Base-by-base conservation (phyloP, 495 filamentous ascomycete species). In the Neurospora africana region DNA sequence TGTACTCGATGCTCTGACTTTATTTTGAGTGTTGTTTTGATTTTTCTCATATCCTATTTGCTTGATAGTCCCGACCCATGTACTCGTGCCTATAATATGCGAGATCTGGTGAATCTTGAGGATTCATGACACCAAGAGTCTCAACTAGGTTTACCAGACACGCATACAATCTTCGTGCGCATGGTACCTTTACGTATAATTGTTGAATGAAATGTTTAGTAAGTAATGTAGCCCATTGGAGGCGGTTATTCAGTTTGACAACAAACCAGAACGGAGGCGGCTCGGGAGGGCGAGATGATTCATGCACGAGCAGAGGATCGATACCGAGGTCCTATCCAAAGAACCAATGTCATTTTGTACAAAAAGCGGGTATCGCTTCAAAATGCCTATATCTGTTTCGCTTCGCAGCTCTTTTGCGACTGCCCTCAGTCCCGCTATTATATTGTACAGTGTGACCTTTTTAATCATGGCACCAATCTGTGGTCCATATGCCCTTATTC, bases 401-500 rank as follows among this genome's bases (percentile, higher is more conserved):
- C 53, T 65, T 19, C 53, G 27, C 53, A 65, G 53, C 53, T 17
- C 27, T 15, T 65, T 65, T 33, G 19, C 19, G 53, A 65, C 53
- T 65, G 53, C 53, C 53, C 27, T 35, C 27, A 65, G 53, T 33
- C 53, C 27, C 27, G 53, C 53, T 65, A 65, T 65, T 65, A 65
- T 65, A 65, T 65, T 65, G 53, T 65, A 65, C 53, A 65, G 27
- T 65, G 23, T 33, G 23, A 65, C 53, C 53, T 9, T 65, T 65
- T 65, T 19, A 17, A 17, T 65, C 53, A 65, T 65, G 27, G 53
- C 23, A 65, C 27, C 70, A 53, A 39, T 17, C 35, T 37, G 33
- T 68, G 21, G 39, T n/a, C 40, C 39, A 36, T 27, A 70, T 69
- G 68, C 68, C 70, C 70, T 67, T 65, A 38, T 67, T 68, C 43